Percentiles rank a stretch among this genome's conserved stretches.
Evolutionary conservation across 805 yeast species (phyloP).

Genomic region (Sugiyamaella americana): DNA sequence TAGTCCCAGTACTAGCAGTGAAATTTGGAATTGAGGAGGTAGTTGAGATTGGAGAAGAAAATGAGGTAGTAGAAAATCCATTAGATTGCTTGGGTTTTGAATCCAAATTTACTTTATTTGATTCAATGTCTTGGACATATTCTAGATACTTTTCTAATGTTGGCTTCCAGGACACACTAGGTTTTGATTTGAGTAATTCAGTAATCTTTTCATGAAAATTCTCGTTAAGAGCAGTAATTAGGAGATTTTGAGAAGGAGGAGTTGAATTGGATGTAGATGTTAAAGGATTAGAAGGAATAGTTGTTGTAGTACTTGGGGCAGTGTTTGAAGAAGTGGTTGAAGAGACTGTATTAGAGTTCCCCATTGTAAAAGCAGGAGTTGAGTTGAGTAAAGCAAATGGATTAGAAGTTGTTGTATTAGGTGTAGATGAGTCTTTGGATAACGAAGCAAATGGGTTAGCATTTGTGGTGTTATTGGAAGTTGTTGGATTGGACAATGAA

Average conservation of each 20-base stretch:
- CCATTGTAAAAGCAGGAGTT: background rate
- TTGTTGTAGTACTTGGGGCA: background rate
- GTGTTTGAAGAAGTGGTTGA: background rate
- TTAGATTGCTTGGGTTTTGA: background rate
- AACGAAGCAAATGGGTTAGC: background rate
- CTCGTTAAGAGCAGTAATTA: background rate
- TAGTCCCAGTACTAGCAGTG: no score
- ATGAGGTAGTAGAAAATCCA: constrained; percentile 1
- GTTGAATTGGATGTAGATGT: background rate
- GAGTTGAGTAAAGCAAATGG: background rate
- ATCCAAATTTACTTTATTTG: background rate
- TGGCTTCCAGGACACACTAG: background rate
- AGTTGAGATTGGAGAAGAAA: no score
- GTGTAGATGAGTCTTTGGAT: background rate
- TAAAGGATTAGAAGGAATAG: background rate
- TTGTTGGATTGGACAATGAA: background rate
- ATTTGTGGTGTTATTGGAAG: background rate
- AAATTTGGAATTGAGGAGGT: no score
- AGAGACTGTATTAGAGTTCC: background rate
- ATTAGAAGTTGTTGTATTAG: background rate
- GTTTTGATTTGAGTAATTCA: background rate
- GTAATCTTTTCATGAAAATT: background rate
- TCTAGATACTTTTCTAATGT: background rate
- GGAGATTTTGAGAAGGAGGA: background rate
- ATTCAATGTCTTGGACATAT: background rate